Base-by-base conservation (phyloP, 108 stramenopile species). In the Nitzschia sp. region DNA sequence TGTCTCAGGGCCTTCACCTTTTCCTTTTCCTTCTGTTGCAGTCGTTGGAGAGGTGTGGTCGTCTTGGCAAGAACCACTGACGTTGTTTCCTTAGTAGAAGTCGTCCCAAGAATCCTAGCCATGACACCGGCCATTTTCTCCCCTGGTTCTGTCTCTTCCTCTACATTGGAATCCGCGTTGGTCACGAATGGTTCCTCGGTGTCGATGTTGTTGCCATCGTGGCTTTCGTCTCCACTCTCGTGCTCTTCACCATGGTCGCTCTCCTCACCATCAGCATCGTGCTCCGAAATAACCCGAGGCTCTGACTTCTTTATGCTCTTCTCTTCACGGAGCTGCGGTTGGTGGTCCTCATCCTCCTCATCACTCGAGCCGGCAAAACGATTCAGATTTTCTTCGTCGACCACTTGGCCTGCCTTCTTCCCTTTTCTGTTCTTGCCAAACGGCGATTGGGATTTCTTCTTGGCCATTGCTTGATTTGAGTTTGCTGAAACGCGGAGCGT, bases 321-420 rank as follows among this genome's bases (percentile, higher is more conserved):
- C 4, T 50, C 19, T 5, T 50, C 48, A n/a, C 21, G 4, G 19
- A n/a, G 5, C 9, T 50, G 13, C 4, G 9, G 16, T 19, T 22
- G 16, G 21, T 21, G 17, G 4, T 21, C 48, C 32, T 63, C 79
- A 45, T 58, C 80, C 41, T 85, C 88, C 72, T 90, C 89, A 33
- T 90, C 92, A 69, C 89, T 91, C 1, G 92, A 93, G 26, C 92
- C 92, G 35, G 92, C 92, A 63, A 93, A 93, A 36, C 89, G 86
- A 76, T 91, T 76, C 48, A 93, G 62, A 61, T 90, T 73, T 26
- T 72, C 61, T 31, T 63, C 62, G 1, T 52, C 63, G 32, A 69
- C 16, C 25, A 62, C 65, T 3, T 19, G 48, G 4, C 16, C 48
- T n/a, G 4, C 19, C 4, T 50, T 50, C 21, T 50, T 50, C 48